These are phyloP conservation scores for Blakeslea trispora DNA, from an alignment of 371 early-diverging fungal species.

Conservation along the genomic window DNA sequence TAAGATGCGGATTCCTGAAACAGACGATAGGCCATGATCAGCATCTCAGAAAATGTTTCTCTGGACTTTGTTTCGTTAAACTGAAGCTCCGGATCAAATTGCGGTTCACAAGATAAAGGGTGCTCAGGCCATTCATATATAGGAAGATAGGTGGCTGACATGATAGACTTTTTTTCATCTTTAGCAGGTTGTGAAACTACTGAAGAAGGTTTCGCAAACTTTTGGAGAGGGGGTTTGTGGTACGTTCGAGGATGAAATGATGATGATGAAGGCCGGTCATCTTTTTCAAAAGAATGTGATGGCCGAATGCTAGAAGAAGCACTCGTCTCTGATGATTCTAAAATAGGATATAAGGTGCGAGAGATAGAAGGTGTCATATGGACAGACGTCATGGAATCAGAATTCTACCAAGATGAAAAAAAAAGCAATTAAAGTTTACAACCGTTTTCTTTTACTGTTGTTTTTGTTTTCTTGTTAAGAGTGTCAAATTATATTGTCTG, in stretches of 20 bases:
- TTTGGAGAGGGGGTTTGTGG: background rate
- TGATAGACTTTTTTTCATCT: background rate
- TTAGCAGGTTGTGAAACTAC: no score
- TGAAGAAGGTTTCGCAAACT: no score
- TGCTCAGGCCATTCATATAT: conserved; percentile 3
- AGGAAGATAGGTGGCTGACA: background rate
- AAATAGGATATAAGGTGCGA: conserved; percentile 17
- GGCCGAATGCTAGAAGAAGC: background rate
- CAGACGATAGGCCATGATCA: conserved; percentile 23
- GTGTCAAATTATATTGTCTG: background rate
- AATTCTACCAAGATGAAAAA: background rate
- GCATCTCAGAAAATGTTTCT: conserved; percentile 24
- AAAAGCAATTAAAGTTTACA: conserved; percentile 1
- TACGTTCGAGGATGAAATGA: background rate
- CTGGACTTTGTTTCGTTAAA: conserved; percentile 26
- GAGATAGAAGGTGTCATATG: background rate
- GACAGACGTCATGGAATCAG: background rate
- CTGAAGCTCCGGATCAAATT: conserved; percentile 8
- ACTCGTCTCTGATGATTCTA: conserved; percentile 12
- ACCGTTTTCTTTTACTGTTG: background rate
- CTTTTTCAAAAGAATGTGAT: background rate
- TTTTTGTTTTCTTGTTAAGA: background rate
- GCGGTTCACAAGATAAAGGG: conserved; percentile 6
- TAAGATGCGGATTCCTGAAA: conserved; percentile 6
- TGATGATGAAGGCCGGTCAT: background rate